A percentile compares a stretch with the other conserved stretches of the same genome.
Conservation (phyloP, 306 rosid genomes). For the Casuarina cunninghamiana region DNA sequence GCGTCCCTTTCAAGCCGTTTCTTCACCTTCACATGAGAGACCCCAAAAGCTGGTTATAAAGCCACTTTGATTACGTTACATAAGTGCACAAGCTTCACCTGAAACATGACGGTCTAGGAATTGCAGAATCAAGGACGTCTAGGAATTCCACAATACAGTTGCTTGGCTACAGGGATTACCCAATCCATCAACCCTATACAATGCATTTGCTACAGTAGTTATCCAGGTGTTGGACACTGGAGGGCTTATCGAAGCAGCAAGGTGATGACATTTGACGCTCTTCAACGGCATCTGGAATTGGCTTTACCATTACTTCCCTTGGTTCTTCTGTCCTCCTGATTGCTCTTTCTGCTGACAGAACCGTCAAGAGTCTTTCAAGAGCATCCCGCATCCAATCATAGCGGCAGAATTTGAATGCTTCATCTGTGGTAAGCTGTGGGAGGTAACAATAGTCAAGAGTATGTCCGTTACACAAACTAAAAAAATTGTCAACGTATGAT, state of each 20-base stretch:
- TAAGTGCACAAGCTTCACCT: background rate
- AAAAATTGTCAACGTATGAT: background rate
- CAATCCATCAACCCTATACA: slow-evolving; percentile 10
- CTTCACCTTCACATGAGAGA: background rate
- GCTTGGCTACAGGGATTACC: background rate
- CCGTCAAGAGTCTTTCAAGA: slow-evolving; percentile 17
- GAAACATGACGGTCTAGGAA: background rate
- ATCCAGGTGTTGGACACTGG: slow-evolving; percentile 19
- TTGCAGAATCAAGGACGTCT: background rate
- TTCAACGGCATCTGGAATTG: slow-evolving; percentile 16
- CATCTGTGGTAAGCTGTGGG: slow-evolving; percentile 30
- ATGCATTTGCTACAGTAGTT: slow-evolving; percentile 12
- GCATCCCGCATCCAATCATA: slow-evolving; percentile 47
- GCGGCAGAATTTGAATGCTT: slow-evolving; percentile 34
- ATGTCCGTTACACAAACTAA: background rate
- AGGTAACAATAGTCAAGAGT: background rate
- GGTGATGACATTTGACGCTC: slow-evolving; percentile 27
- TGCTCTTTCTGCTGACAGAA: slow-evolving; percentile 7
- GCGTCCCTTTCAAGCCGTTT: background rate
- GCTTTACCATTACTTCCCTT: slow-evolving; percentile 12
- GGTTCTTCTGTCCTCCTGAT: slow-evolving; percentile 10
- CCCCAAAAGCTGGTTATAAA: background rate
- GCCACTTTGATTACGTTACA: background rate
- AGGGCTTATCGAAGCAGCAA: slow-evolving; percentile 15
- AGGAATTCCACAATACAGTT: background rate